These are phyloP conservation scores for Saccharomycopsis javanensis DNA, from an alignment of 805 yeast genomes.

Conservation along the genomic window DNA sequence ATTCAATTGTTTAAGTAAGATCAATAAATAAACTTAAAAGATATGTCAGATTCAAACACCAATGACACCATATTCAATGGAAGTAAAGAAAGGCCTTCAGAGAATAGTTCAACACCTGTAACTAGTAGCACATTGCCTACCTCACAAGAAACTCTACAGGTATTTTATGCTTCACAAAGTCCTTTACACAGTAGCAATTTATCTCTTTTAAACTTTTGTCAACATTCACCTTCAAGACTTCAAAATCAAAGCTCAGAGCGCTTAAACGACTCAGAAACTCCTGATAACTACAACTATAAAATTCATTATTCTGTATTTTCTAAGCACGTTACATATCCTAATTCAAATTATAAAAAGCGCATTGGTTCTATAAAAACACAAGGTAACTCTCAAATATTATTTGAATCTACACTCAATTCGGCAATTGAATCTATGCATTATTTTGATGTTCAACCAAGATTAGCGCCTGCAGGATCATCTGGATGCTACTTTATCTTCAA, in stretches of 20 bases:
- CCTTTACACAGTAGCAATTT: background rate
- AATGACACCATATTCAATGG: background rate
- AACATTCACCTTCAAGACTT: background rate
- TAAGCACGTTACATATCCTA: background rate
- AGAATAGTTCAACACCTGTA: background rate
- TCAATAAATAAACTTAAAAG: no score
- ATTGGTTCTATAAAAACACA: background rate
- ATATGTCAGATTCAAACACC: background rate
- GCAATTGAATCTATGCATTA: conserved; percentile 38
- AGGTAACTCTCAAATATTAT: background rate
- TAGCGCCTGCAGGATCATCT: conserved; percentile 58
- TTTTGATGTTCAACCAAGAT: conserved; percentile 35
- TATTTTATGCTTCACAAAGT: background rate
- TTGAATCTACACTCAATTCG: conserved; percentile 31
- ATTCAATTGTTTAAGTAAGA: no score
- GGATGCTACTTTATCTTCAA: conserved; percentile 56
- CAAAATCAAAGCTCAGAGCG: background rate
- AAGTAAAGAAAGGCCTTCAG: background rate
- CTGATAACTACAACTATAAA: background rate
- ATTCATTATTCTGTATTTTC: background rate
- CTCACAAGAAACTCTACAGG: background rate
- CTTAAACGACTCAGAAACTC: background rate
- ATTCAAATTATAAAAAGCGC: background rate
- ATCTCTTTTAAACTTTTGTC: background rate
- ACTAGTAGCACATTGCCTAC: background rate